Evolutionary conservation across 2,329 filamentous ascomycete species (phyloP).

Genomic region (Colletotrichum cuscutae): DNA sequence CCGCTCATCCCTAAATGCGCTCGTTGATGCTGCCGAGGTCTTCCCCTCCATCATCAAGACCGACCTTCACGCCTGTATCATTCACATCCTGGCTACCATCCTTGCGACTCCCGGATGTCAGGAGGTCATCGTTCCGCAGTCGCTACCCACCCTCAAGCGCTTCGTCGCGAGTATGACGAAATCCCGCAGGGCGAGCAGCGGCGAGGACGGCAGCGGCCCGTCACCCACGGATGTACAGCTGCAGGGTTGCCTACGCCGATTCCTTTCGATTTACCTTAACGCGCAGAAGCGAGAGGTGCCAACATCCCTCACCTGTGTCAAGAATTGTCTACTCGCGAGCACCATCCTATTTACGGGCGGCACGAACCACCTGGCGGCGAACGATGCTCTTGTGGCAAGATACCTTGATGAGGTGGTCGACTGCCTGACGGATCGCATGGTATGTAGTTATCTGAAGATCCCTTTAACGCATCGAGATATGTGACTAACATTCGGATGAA

Average conservation of each 20-base stretch:
- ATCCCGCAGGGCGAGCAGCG: slow-evolving; percentile 47
- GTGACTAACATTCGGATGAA: slow-evolving; percentile 21
- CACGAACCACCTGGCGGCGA: slow-evolving; percentile 76
- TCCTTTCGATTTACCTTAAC: slow-evolving; percentile 81
- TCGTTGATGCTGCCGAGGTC: slow-evolving; percentile 94
- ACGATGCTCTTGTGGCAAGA: slow-evolving; percentile 78
- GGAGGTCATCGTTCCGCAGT: slow-evolving; percentile 86
- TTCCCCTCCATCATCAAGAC: slow-evolving; percentile 97
- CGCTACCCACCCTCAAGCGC: slow-evolving; percentile 89
- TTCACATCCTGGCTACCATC: slow-evolving; percentile 96
- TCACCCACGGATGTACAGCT: slow-evolving; percentile 75
- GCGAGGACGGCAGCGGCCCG: slow-evolving; percentile 43
- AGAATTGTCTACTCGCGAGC: slow-evolving; percentile 88
- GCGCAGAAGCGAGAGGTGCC: slow-evolving; percentile 80
- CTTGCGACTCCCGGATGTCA: slow-evolving; percentile 90
- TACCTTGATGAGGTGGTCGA: slow-evolving; percentile 87
- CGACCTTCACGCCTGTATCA: slow-evolving; percentile 93
- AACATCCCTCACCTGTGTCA: slow-evolving; percentile 86
- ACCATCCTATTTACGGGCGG: slow-evolving; percentile 90
- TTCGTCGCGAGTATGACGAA: slow-evolving; percentile 82
- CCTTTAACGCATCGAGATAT: background rate
- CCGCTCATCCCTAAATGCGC: slow-evolving; percentile 81
- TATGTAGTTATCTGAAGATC: slow-evolving; percentile 60
- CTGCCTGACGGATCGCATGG: slow-evolving; percentile 82
- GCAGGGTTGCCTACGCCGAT: slow-evolving; percentile 83